Conservation (phyloP, 495 filamentous ascomycete genomes). For the Aspergillus funiculosus region DNA sequence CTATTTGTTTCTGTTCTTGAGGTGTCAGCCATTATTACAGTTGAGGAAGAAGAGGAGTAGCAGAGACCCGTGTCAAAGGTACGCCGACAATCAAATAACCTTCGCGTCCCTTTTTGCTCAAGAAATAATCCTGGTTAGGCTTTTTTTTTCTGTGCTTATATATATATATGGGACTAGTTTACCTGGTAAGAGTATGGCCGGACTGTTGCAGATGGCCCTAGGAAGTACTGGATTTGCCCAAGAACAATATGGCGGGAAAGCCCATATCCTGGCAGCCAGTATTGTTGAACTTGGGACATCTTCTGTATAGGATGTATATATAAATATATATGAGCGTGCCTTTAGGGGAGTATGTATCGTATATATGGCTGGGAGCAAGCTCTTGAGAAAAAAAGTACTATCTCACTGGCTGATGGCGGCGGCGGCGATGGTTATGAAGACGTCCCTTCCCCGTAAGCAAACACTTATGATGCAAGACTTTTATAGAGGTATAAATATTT, state of each 20-base stretch:
- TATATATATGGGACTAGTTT: conserved; percentile 15
- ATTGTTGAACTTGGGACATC: conserved; percentile 41
- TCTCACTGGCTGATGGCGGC: neutral
- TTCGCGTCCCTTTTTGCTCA: conserved; percentile 41
- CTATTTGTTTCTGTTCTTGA: conserved; percentile 44
- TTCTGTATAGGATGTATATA: conserved; percentile 9
- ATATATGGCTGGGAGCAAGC: neutral
- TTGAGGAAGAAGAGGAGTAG: neutral
- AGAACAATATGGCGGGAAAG: conserved; percentile 51
- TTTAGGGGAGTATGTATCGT: conserved; percentile 2
- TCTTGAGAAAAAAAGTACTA: conserved; percentile 1
- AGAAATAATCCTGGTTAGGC: conserved; percentile 20
- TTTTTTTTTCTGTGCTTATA: neutral
- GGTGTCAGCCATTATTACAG: neutral
- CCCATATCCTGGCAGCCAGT: conserved; percentile 50
- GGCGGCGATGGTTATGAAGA: conserved; percentile 6
- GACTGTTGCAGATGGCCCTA: conserved; percentile 46
- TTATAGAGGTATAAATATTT: conserved; percentile 17
- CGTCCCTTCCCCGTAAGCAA: conserved; percentile 11
- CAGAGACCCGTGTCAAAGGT: conserved; percentile 47
- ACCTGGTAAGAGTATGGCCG: conserved; percentile 50
- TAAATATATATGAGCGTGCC: neutral
- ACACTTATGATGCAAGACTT: conserved; percentile 15
- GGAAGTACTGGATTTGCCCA: conserved; percentile 48
- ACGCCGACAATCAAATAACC: conserved; percentile 49